phyloP scores from a whole-genome alignment of 2,329 filamentous ascomycete genomes.

The Canariomyces notabilis region DNA sequence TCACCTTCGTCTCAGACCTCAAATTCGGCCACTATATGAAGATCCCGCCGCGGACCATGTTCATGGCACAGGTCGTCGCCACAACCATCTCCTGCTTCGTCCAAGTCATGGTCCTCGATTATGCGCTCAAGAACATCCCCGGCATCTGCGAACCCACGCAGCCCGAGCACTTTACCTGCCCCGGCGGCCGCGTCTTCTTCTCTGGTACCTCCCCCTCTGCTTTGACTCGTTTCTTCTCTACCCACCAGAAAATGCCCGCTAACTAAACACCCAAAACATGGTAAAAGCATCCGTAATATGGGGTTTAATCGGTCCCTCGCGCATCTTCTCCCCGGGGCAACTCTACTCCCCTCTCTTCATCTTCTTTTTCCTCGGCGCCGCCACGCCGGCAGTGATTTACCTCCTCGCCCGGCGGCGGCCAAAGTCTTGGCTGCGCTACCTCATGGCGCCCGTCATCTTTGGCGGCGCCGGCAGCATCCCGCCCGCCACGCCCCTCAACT shows the following conservation, averaged over 20 bases:
- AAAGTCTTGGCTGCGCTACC: slow-evolving; percentile 43
- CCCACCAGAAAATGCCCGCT: neutral
- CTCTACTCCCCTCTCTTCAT: slow-evolving; percentile 56
- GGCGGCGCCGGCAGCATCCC: slow-evolving; percentile 55
- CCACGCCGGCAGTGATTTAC: slow-evolving; percentile 49
- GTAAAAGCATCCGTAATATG: slow-evolving; percentile 64
- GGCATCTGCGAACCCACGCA: slow-evolving; percentile 57
- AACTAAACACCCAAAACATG: slow-evolving; percentile 1
- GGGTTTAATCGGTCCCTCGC: slow-evolving; percentile 59
- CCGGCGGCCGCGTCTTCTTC: slow-evolving; percentile 60
- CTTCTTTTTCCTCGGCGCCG: slow-evolving; percentile 55
- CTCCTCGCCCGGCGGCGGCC: slow-evolving; percentile 46
- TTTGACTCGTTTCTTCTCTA: neutral
- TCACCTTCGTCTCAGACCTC: slow-evolving; percentile 60
- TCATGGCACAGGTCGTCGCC: slow-evolving; percentile 60
- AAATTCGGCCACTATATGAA: slow-evolving; percentile 74
- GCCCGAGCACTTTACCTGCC: slow-evolving; percentile 57
- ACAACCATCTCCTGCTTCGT: slow-evolving; percentile 63
- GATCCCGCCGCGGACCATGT: slow-evolving; percentile 62
- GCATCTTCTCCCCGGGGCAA: slow-evolving; percentile 58
- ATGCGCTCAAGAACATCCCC: slow-evolving; percentile 55
- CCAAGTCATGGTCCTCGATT: slow-evolving; percentile 60
- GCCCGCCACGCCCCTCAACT: slow-evolving; percentile 68
- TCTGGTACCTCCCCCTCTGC: slow-evolving; percentile 40
- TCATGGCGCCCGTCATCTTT: slow-evolving; percentile 60